These are phyloP conservation scores for Aspergillus biplanus DNA, from an alignment of 495 filamentous ascomycete species.

Conservation along the genomic window DNA sequence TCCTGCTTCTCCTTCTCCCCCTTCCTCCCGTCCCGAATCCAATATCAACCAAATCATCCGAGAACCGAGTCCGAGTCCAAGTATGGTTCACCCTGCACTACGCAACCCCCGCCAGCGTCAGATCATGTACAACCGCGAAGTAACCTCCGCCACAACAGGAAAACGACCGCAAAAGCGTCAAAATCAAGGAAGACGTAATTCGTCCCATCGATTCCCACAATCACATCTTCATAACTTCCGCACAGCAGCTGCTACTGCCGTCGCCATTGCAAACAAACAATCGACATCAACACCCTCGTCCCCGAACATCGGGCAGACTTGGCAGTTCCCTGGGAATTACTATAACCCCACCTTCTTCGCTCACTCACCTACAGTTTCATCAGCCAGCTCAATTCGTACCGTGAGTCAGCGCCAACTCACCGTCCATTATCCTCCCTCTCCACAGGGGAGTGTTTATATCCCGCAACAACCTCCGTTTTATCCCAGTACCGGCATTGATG, in stretches of 20 bases:
- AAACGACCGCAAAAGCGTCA: not conserved
- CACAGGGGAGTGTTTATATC: not conserved
- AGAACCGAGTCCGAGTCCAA: slow-evolving; percentile 25
- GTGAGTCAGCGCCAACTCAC: not conserved
- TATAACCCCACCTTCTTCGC: not conserved
- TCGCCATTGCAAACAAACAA: too few species aligned
- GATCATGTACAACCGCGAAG: slow-evolving; percentile 27
- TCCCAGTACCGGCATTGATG: too few species aligned
- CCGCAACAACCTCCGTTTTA: too few species aligned
- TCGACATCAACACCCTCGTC: too few species aligned
- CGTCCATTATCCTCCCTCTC: not conserved
- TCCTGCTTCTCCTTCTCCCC: slow-evolving; percentile 22
- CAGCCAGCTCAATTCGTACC: not conserved
- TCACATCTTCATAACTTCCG: too few species aligned
- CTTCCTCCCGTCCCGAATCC: slow-evolving; percentile 6
- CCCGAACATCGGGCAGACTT: too few species aligned
- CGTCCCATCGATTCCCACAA: too few species aligned
- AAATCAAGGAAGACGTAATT: not conserved
- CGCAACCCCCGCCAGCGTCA: slow-evolving; percentile 21
- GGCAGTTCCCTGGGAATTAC: not conserved
- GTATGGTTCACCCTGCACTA: slow-evolving; percentile 29
- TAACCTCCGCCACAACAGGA: not conserved
- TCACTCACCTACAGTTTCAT: not conserved
- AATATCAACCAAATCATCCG: slow-evolving; percentile 7
- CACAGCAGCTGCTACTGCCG: too few species aligned